Evolutionary conservation across 2,329 filamentous ascomycete species (phyloP).

Genomic region (Talaromyces piceae): DNA sequence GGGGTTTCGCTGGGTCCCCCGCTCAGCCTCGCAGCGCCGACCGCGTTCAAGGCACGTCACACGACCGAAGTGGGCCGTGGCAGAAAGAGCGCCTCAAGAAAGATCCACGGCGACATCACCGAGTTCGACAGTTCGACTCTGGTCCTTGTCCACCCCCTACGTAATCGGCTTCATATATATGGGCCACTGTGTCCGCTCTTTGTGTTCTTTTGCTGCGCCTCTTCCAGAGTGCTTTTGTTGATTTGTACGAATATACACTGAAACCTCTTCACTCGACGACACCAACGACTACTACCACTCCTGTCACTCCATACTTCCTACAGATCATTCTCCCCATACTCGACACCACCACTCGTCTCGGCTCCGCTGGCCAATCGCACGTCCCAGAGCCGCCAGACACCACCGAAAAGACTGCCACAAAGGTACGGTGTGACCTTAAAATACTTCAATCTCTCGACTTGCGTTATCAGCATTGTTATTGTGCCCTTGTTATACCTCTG

Average conservation of each 20-base stretch:
- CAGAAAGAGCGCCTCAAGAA: background rate
- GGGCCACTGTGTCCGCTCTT: background rate
- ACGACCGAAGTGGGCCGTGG: constrained; percentile 22
- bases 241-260: no score
- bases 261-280: no score
- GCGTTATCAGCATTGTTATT: no score
- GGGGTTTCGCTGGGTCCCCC: background rate
- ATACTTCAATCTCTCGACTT: no score
- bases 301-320: no score
- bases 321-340: background rate
- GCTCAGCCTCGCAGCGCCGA: background rate
- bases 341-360: background rate
- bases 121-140: no score
- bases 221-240: background rate
- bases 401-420: no score
- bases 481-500: background rate
- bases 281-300: no score
- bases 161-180: background rate
- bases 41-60: constrained; percentile 21
- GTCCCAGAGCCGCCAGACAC: no score
- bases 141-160: background rate
- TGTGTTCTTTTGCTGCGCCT: background rate
- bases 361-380: constrained; percentile 7
- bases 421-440: no score
- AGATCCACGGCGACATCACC: background rate